Base-by-base conservation (phyloP, 345 rosid genomes). In the Linum lewisii region DNA sequence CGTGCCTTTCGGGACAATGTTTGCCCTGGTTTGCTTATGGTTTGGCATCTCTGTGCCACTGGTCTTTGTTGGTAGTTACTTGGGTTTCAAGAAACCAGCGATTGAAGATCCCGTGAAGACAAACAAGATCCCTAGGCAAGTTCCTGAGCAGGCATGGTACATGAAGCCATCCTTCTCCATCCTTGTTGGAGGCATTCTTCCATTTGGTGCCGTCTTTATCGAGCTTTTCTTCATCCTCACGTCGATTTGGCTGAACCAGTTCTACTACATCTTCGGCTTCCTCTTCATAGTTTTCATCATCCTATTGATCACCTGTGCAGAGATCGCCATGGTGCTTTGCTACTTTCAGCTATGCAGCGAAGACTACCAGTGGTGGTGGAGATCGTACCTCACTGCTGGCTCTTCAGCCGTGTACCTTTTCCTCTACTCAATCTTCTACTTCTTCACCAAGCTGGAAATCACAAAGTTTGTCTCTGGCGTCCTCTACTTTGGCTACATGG, bases 341-440 rank as follows among this genome's bases (percentile, higher is more conserved):
- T 92, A 92, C 84, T 92, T 92, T 86, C 98, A 92, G 77, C 73
- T 92, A 61, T 92, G 98, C 74, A 86, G 96, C 38, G 96, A 92
- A 70, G 96, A 92, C 76, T 88, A 92, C 73, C 66, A 82, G 77
- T 92, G 98, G 98, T 92, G 98, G 98, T 92, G 96, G 98, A 92
- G 96, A 68, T 84, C 98, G 36, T 92, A 88, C 74, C 79, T 92
- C 60, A 92, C 95, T 0, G 95, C 96, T 5, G 96, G 98, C 61
- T 92, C 98, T 21, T 92, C 98, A 3, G 95, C 98, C 21, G 66
- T 92, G 24, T 92, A 88, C 77, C 96, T 92, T 44, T 83, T 92
- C 88, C 93, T 92, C 54, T 92, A 92, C 81, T 92, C 98, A 0
- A 64, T 84, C 66, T 92, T 92, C 82, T 92, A 92, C 86, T 92